phyloP scores from a whole-genome alignment of 2,329 filamentous ascomycete genomes.

The Clarireedia sp. region DNA sequence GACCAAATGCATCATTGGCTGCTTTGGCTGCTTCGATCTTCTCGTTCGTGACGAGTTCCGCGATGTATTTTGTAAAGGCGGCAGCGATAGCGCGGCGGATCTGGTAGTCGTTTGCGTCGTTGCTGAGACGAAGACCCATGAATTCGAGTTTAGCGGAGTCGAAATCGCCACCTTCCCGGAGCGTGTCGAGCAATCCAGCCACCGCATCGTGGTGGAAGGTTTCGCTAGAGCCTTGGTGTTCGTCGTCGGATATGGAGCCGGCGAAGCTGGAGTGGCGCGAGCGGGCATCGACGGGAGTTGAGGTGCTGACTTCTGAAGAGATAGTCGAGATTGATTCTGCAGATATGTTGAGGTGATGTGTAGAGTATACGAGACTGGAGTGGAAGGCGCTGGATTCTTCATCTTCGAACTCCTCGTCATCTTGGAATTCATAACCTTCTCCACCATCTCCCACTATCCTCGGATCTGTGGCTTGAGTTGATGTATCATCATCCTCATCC shows the following conservation, averaged over 20 bases:
- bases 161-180: constrained; percentile 71
- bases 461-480: constrained; percentile 37
- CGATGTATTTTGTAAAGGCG: constrained; percentile 75
- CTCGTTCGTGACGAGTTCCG: constrained; percentile 55
- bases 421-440: constrained; percentile 56
- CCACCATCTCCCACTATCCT: constrained; percentile 50
- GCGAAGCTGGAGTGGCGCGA: constrained; percentile 64
- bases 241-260: constrained; percentile 60
- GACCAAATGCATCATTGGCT: constrained; percentile 51
- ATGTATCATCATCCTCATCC: constrained; percentile 22
- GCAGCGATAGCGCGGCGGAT: constrained; percentile 80
- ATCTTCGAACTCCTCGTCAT: constrained; percentile 51
- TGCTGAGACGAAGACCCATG: constrained; percentile 83
- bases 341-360: constrained; percentile 32
- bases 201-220: constrained; percentile 85
- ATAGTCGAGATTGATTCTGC: constrained; percentile 57
- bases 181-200: constrained; percentile 74
- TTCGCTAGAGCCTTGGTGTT: constrained; percentile 37
- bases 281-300: constrained; percentile 30
- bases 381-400: constrained; percentile 49
- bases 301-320: constrained; percentile 40
- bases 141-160: constrained; percentile 81
- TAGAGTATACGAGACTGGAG: constrained; percentile 31
- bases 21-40: constrained; percentile 54
- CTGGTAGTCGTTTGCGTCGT: constrained; percentile 82